Evolutionary conservation across 495 filamentous ascomycete genomes (phyloP).

Genomic region (Neurospora sp.): DNA sequence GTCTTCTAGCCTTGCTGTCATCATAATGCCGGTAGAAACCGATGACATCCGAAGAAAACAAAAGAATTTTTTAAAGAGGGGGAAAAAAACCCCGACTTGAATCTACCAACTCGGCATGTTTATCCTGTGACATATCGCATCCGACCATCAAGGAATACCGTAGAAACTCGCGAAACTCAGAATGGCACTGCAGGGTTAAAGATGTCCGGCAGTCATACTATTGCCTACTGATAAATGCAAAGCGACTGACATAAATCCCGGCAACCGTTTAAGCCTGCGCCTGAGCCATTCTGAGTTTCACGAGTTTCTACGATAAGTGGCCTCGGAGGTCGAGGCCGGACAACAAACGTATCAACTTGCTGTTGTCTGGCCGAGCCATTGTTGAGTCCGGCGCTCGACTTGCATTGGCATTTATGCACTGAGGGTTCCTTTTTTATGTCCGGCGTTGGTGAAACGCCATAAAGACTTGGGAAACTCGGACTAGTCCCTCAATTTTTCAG

Average conservation of each 20-base stretch:
- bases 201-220: background rate
- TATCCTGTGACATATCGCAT: background rate
- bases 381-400: background rate
- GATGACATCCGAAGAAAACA: too few relatives aligned
- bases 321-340: background rate
- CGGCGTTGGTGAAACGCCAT: background rate
- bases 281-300: background rate
- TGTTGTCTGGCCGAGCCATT: background rate
- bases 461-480: background rate
- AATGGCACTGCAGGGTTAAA: background rate
- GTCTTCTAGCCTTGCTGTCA: background rate
- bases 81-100: background rate
- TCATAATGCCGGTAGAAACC: background rate
- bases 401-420: background rate
- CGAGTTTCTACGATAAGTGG: background rate
- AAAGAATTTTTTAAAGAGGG: too few relatives aligned
- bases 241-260: background rate
- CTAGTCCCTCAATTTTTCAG: background rate
- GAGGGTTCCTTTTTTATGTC: background rate
- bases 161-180: background rate
- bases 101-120: background rate
- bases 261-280: background rate
- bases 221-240: background rate
- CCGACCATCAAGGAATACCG: background rate
- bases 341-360: background rate